These are phyloP conservation scores for Cicer pinnatifidum DNA, from an alignment of 306 rosid genomes.

Conservation along the genomic window DNA sequence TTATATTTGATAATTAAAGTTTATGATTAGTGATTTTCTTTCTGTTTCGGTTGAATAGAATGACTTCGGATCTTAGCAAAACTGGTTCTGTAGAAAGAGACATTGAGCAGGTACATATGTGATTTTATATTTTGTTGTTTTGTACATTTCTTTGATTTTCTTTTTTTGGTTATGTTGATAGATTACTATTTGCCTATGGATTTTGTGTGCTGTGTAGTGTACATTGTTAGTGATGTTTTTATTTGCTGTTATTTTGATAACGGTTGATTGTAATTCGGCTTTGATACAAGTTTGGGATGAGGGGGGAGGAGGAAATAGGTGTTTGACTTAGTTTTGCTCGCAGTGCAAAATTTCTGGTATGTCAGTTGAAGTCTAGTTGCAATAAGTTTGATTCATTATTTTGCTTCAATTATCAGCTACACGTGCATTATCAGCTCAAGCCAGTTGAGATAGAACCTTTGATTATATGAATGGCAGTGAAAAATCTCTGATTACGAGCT, in stretches of 20 bases:
- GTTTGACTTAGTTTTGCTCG: conserved; percentile 35
- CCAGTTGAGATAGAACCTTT: conserved; percentile 4
- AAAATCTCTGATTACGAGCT: background rate
- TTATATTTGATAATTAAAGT: conserved; percentile 56
- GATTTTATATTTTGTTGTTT: conserved; percentile 19
- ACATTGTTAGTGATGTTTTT: conserved; percentile 31
- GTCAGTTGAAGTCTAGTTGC: conserved; percentile 33
- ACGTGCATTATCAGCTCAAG: conserved; percentile 20
- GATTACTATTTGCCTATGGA: conserved; percentile 39
- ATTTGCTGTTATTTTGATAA: conserved; percentile 29
- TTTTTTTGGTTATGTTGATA: conserved; percentile 37
- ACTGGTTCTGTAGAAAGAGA: conserved; percentile 89
- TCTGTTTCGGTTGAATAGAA: conserved; percentile 59
- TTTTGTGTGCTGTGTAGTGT: conserved; percentile 28
- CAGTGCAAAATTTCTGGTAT: conserved; percentile 1
- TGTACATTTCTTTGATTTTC: conserved; percentile 37
- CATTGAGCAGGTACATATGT: conserved; percentile 76
- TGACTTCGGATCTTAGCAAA: conserved; percentile 91
- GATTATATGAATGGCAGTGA: background rate
- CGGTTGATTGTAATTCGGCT: background rate
- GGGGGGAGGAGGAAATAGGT: conserved; percentile 29
- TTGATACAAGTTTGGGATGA: conserved; percentile 17
- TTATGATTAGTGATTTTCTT: conserved; percentile 45
- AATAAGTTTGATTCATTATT: conserved; percentile 21
- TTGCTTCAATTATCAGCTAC: conserved; percentile 12